A percentile compares a stretch with the other conserved stretches of the same genome.
Evolutionary conservation across 441 rosid species (phyloP).

Genomic region (Rhodomyrtus psidioides): DNA sequence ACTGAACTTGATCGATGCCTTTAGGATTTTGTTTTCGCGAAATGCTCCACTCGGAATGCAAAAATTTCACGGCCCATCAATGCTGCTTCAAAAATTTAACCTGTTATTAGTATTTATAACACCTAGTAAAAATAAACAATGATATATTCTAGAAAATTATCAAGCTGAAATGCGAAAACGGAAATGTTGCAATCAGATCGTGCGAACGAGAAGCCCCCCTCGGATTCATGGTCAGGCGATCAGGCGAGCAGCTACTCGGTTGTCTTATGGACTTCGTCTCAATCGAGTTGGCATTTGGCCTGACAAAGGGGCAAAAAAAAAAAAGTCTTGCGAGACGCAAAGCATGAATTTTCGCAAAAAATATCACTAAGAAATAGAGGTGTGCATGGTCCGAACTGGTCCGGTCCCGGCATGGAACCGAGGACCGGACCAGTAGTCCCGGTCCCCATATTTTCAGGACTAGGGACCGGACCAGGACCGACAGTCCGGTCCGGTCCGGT

Average conservation of each 20-base stretch:
- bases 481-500: too few relatives aligned
- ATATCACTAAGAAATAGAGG: too few relatives aligned
- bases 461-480: too few relatives aligned
- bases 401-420: too few relatives aligned
- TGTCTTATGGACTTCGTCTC: slow-evolving; percentile 12
- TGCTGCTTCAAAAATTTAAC: neutral
- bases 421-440: too few relatives aligned
- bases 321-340: slow-evolving; percentile 25
- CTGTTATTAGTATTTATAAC: neutral
- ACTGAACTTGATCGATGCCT: too few relatives aligned
- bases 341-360: slow-evolving; percentile 17
- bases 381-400: too few relatives aligned
- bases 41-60: neutral
- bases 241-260: slow-evolving; percentile 1
- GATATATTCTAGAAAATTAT: neutral
- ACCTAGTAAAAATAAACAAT: neutral
- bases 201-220: neutral
- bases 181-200: neutral
- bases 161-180: neutral
- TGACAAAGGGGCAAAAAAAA: slow-evolving; percentile 23
- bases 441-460: too few relatives aligned
- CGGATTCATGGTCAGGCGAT: neutral
- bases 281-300: slow-evolving; percentile 25
- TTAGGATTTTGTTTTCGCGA: neutral
- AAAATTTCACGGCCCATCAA: neutral